Evolutionary conservation across 768 basidiomycete genomes (phyloP), one percentile per base, ranked within the genome.

Genomic region (Asterophora lycoperdoides): DNA sequence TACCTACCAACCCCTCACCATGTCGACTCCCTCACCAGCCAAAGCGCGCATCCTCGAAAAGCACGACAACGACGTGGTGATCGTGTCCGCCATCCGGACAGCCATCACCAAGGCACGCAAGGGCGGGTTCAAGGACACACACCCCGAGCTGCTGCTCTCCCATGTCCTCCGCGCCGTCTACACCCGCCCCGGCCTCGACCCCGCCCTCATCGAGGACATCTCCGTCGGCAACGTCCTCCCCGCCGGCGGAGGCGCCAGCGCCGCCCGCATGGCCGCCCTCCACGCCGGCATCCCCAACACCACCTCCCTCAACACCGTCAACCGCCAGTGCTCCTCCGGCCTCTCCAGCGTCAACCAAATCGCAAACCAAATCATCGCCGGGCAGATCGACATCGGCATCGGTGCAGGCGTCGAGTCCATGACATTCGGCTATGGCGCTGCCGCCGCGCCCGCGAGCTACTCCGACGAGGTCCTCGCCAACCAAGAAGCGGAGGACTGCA

Each of bases 101-200:
- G 89, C 96, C 18, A 77, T 95, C 47, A 96, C 94, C 18, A 95
- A 93, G 79, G 81, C 80, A 23, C 83, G 75, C 63, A 93, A 92
- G 64, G 93, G 93, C 45, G 90, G 88, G 14, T 93, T 93, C 78
- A 92, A 92, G 67, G 90, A 93, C 68, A 93, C 89, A 35, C 78
- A 80, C 41, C 87, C 90, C 4, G 91, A 93, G 52, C 80, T 89
- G 53, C 75, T 90, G 58, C 79, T 94, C 51, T 81, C 86, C 5
- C 83, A 80, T 48, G 81, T 90, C 54, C 77, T 93, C 42, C 78
- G 79, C 48, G 87, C 85, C 44, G 84, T 75, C 18, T 86, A 86
- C 70, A 74, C 74, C 28, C 78, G 74, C 54, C 77, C 77, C 46
- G 73, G 77, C 53, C 76, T 95, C 49, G 83, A 93, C 68, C 93